Percentiles rank a stretch among this genome's conserved stretches.
Evolutionary conservation across 73 alveolate genomes (phyloP).

Genomic region (Durusdinium trenchii): DNA sequence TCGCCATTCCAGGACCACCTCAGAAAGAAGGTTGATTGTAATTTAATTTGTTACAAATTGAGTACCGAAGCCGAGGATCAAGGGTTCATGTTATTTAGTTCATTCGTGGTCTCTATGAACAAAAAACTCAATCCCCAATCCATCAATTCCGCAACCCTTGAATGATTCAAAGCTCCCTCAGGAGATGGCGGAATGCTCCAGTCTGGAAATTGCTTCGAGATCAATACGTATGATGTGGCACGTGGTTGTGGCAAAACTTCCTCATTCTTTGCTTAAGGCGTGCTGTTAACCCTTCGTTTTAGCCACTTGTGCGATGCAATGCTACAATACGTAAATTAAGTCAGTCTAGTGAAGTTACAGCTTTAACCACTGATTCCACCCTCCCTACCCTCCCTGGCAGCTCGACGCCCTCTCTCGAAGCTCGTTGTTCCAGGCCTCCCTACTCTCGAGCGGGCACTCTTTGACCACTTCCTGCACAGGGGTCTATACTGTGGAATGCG

Average conservation of each 20-base stretch:
- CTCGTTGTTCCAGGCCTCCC: not conserved
- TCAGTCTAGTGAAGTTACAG: not conserved
- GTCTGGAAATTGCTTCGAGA: not conserved
- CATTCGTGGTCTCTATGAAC: too few species aligned
- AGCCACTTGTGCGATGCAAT: not conserved
- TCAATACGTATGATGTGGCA: not conserved
- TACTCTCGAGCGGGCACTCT: not conserved
- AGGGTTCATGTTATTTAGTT: not conserved
- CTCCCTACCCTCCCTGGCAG: too few species aligned
- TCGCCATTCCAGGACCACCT: not conserved
- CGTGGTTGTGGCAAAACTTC: not conserved
- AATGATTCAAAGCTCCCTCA: not conserved
- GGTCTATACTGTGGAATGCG: slow-evolving; percentile 53
- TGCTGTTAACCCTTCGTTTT: not conserved
- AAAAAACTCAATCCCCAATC: too few species aligned
- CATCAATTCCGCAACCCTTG: not conserved
- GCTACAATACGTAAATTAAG: not conserved
- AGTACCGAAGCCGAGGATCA: not conserved
- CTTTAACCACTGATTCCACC: not conserved
- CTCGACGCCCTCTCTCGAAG: not conserved
- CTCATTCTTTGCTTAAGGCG: not conserved
- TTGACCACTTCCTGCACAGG: slow-evolving; percentile 32
- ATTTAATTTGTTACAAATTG: not conserved
- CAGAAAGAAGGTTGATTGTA: not conserved
- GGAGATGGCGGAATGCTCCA: not conserved